Percentiles rank a stretch among this genome's conserved stretches.
phyloP scores from a whole-genome alignment of 257 asterid genomes.

The Forsythia viridissima region DNA sequence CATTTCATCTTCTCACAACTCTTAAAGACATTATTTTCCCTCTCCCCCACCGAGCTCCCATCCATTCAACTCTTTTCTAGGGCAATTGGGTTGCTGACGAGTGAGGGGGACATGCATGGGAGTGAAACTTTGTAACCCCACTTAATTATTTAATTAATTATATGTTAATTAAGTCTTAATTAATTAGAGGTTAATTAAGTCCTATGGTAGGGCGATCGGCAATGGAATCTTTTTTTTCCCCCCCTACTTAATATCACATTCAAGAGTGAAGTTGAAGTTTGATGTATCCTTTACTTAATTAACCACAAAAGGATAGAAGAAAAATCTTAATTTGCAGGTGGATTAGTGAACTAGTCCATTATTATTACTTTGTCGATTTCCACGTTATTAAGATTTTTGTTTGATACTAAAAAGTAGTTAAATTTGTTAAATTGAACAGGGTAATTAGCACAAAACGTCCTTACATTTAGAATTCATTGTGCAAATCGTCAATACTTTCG shows the following conservation, averaged over 20 bases:
- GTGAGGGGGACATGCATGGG: too few species aligned
- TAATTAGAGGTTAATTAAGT: constrained; percentile 28
- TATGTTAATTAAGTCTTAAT: background rate
- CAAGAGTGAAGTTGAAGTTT: constrained; percentile 4
- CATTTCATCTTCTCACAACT: too few species aligned
- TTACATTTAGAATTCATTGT: too few species aligned
- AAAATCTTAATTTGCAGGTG: constrained; percentile 17
- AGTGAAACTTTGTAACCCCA: background rate
- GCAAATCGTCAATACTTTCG: too few species aligned
- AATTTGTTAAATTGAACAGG: background rate
- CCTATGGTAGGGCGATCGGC: constrained; percentile 25
- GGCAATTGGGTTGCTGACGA: too few species aligned
- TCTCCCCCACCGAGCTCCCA: too few species aligned
- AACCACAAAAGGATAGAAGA: background rate
- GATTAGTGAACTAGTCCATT: constrained; percentile 9
- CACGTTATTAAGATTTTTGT: too few species aligned
- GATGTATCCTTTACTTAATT: constrained; percentile 3
- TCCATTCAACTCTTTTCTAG: too few species aligned
- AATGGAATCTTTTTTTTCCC: constrained; percentile 16
- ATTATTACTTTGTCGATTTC: background rate
- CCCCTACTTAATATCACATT: background rate
- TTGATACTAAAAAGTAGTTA: too few species aligned
- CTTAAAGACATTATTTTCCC: too few species aligned
- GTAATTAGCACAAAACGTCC: too few species aligned
- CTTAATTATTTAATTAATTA: background rate